Conservation (phyloP, 2,329 filamentous ascomycete species). For the Xylaria sp. region DNA sequence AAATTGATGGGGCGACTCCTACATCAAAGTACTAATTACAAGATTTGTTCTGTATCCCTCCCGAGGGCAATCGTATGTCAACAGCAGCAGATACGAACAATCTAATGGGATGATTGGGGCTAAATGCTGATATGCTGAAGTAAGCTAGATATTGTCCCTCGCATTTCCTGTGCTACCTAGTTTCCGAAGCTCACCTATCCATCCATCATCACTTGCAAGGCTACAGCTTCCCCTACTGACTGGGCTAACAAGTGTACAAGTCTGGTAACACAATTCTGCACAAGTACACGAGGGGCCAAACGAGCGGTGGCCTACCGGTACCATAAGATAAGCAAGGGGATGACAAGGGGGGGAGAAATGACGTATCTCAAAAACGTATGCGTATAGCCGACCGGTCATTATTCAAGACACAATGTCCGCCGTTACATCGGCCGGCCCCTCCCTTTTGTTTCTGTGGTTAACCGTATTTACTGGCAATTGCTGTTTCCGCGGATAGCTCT, state of each 20-base stretch:
- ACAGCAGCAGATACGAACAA: not conserved
- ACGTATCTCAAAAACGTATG: slow-evolving; percentile 28
- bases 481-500: not conserved
- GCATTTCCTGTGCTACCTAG: not conserved
- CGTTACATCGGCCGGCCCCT: slow-evolving; percentile 19
- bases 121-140: not conserved
- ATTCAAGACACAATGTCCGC: slow-evolving; percentile 7
- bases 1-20: no score
- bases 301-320: not conserved
- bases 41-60: not conserved
- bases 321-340: slow-evolving; percentile 17
- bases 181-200: not conserved
- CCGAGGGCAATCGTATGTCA: not conserved
- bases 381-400: slow-evolving; percentile 18
- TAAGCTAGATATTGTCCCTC: not conserved
- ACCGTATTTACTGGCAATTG: slow-evolving; percentile 10
- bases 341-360: slow-evolving; percentile 2
- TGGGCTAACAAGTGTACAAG: not conserved
- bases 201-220: not conserved
- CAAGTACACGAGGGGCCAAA: slow-evolving; percentile 9
- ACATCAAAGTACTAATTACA: not conserved
- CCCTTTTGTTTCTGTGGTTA: slow-evolving; percentile 24
- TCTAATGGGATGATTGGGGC: not conserved
- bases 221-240: not conserved
- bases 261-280: no score